Conservation (phyloP, 208 protist species). For the Wallacemonas sp. region DNA sequence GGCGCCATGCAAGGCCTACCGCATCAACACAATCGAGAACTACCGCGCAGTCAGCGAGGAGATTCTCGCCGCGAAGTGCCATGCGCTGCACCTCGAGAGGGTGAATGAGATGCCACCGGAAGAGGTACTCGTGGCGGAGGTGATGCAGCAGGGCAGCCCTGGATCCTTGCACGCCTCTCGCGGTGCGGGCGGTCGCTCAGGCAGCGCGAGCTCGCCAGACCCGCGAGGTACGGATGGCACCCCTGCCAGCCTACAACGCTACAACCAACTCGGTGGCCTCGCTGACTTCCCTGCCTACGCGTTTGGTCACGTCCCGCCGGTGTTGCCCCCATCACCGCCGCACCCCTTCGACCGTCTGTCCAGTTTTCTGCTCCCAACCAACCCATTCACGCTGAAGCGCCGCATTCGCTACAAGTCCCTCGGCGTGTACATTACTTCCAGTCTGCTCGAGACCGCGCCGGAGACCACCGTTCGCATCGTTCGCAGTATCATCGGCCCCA, state of each 20-base stretch:
- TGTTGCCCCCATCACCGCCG: not conserved
- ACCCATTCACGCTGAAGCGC: constrained; percentile 51
- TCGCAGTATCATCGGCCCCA: constrained; percentile 73
- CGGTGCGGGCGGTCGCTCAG: not conserved
- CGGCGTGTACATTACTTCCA: constrained; percentile 53
- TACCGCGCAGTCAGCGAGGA: constrained; percentile 65
- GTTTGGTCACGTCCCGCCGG: not conserved
- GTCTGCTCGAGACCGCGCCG: constrained; percentile 59
- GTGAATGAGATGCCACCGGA: constrained; percentile 6
- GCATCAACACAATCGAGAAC: constrained; percentile 70
- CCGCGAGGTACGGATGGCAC: not conserved
- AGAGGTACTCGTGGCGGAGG: constrained; percentile 2
- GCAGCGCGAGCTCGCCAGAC: not conserved
- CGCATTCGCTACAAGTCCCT: constrained; percentile 22
- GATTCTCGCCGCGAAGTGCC: constrained; percentile 67
- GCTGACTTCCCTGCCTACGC: not conserved
- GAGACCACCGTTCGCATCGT: constrained; percentile 59
- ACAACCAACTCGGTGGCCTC: not conserved
- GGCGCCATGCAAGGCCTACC: constrained; percentile 40
- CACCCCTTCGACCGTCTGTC: constrained; percentile 24
- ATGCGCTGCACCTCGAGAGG: constrained; percentile 38
- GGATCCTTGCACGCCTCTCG: too few species aligned
- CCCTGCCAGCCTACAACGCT: not conserved
- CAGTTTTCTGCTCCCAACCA: constrained; percentile 40
- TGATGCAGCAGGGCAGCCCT: too few species aligned